Percentiles rank a stretch among this genome's conserved stretches.
Conservation (phyloP, 805 yeast species). For the Yarrowia sp. region DNA sequence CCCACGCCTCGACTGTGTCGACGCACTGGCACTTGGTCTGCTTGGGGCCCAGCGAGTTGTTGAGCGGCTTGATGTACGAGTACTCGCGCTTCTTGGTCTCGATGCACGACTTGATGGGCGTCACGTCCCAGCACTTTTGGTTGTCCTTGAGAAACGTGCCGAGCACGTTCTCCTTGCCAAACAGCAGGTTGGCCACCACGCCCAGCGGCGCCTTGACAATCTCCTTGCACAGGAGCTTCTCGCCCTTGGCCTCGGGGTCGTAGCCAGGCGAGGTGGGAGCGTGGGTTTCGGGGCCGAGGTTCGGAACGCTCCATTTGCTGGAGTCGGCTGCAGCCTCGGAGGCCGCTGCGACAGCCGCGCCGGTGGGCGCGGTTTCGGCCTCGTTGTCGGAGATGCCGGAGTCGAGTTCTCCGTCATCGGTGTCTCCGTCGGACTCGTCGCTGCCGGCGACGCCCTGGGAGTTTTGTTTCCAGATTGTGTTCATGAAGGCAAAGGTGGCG, state of each 20-base stretch:
- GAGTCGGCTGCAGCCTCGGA: conserved; percentile 29
- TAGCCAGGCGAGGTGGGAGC: conserved; percentile 60
- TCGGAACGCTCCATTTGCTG: conserved; percentile 48
- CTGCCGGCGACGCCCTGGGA: conserved; percentile 39
- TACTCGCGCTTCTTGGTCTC: conserved; percentile 54
- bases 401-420: conserved; percentile 40
- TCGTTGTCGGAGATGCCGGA: conserved; percentile 39
- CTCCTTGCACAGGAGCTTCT: conserved; percentile 60
- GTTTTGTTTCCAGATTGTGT: conserved; percentile 66
- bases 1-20: conserved; percentile 66
- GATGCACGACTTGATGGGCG: conserved; percentile 39
- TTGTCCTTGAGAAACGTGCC: conserved; percentile 50
- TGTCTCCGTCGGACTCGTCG: conserved; percentile 36
- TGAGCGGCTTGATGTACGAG: conserved; percentile 74
- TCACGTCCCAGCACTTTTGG: conserved; percentile 36
- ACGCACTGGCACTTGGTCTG: conserved; percentile 79
- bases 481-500: conserved; percentile 71
- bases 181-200: conserved; percentile 68
- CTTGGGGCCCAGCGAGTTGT: conserved; percentile 89
- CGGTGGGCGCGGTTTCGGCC: conserved; percentile 3
- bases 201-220: conserved; percentile 78
- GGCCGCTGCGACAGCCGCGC: conserved; percentile 18
- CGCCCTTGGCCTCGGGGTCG: conserved; percentile 57
- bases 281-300: conserved; percentile 72
- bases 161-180: conserved; percentile 63